Base-by-base conservation (phyloP, 768 basidiomycete species). In the Trametes cinnabarina region DNA sequence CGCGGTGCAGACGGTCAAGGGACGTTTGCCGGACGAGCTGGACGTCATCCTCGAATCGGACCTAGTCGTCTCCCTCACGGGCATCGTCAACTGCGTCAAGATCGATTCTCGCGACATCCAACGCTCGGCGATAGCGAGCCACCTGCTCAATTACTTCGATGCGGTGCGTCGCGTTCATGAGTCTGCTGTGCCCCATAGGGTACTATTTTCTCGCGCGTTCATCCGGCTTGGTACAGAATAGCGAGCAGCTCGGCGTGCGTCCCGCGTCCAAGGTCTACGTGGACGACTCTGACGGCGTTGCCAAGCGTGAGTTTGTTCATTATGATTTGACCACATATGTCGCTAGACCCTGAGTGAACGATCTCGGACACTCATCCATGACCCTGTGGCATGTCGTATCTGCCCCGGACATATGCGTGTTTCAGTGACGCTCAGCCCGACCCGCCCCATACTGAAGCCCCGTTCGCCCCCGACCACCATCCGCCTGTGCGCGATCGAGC, bases 181-280 rank as follows among this genome's bases (percentile, higher is more conserved):
- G 28, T 43, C 28, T 49, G 6, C 37, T 41, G 30, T 25, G 35
- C 48, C 34, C 50, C 53, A 28, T 52, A 22, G 41, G 46, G 26
- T 59, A 32, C 57, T 43, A 17, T 17, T 34, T 32, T 12, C 44
- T 19, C 40, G 34, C 32, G 8, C 23, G 34, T 11, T 41, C 35
- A n/a, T 55, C 37, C 25, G 63, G 66, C 52, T 22, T 49, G 46
- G 28, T 57, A 55, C 64, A 91, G 88, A 90, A 91, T 68, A 74
- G 82, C 19, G 61, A 66, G 39, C 76, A 77, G 57, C 78, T 90
- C 11, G 86, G 84, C 35, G 71, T 90, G 51, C 78, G 78, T 57
- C 75, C 73, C 47, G 72, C 89, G 39, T 87, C 87, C n/a, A 72
- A 77, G 57, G 64, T 79, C 20, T 77, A 77, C 60, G 66, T 83